Percentiles rank a stretch among this genome's conserved stretches.
Evolutionary conservation across 495 filamentous ascomycete genomes (phyloP).

Genomic region (Xylaria flabelliformis): DNA sequence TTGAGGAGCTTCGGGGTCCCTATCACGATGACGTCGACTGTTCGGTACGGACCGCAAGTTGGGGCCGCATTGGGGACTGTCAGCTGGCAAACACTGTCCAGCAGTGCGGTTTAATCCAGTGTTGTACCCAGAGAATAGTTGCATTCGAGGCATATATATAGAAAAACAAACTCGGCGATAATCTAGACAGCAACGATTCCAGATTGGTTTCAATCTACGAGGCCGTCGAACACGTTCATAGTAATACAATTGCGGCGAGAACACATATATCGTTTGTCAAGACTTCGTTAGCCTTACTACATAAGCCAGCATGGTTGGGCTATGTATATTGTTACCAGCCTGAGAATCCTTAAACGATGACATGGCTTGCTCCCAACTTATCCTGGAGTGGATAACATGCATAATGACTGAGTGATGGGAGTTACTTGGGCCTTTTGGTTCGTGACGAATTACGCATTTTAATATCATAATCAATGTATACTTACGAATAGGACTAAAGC

Average conservation of each 20-base stretch:
- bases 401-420: not conserved
- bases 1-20: constrained; percentile 20
- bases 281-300: not conserved
- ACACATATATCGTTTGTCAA: not conserved
- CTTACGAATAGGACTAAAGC: not conserved
- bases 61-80: not conserved
- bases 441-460: not conserved
- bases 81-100: constrained; percentile 10
- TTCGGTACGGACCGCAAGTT: constrained; percentile 22
- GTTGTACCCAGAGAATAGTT: not conserved
- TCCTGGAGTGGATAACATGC: not conserved
- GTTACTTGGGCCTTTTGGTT: not conserved
- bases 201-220: not conserved
- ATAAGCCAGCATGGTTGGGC: not conserved
- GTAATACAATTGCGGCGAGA: not conserved
- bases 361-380: not conserved
- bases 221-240: not conserved
- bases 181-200: not conserved
- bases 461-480: not conserved
- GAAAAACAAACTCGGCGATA: not conserved
- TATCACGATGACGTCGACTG: constrained; percentile 32
- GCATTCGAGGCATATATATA: not conserved
- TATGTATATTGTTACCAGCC: not conserved
- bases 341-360: not conserved
- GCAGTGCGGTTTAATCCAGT: not conserved